Conservation (phyloP, 352 stramenopile genomes). For the Thalassiosira allenii region DNA sequence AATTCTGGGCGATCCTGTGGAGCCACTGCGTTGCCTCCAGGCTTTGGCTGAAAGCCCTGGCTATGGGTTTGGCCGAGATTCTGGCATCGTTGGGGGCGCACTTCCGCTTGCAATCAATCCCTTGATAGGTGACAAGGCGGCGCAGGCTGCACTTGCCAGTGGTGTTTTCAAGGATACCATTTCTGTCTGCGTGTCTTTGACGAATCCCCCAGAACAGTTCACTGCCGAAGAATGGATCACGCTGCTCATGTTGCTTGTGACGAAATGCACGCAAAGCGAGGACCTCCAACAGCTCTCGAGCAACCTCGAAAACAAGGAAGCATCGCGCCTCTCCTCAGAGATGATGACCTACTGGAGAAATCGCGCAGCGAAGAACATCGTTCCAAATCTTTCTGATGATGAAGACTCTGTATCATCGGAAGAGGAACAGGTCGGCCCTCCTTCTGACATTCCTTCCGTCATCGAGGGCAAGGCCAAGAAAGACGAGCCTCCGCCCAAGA, state of each 20-base stretch:
- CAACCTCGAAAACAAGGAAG: slow-evolving; percentile 78
- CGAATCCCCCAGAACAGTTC: slow-evolving; percentile 74
- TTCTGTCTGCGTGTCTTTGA: slow-evolving; percentile 66
- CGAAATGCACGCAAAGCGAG: slow-evolving; percentile 84
- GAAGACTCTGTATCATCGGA: slow-evolving; percentile 37
- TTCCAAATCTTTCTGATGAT: slow-evolving; percentile 62
- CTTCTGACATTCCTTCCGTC: slow-evolving; percentile 42
- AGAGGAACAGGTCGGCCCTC: slow-evolving; percentile 28
- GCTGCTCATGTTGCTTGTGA: slow-evolving; percentile 77
- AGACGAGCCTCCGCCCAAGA: slow-evolving; percentile 22
- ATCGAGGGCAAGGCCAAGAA: slow-evolving; percentile 33
- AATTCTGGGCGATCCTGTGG: slow-evolving; percentile 67
- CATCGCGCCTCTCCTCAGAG: slow-evolving; percentile 40
- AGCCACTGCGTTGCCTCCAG: slow-evolving; percentile 71
- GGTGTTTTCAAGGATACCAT: slow-evolving; percentile 83
- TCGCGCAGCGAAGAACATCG: slow-evolving; percentile 62
- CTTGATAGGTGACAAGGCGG: slow-evolving; percentile 79
- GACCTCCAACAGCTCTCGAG: slow-evolving; percentile 75
- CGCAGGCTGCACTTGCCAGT: slow-evolving; percentile 76
- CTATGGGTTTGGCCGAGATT: slow-evolving; percentile 78
- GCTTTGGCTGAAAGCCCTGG: slow-evolving; percentile 83
- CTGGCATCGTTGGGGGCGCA: slow-evolving; percentile 60
- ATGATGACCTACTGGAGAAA: slow-evolving; percentile 55
- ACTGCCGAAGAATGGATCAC: slow-evolving; percentile 78
- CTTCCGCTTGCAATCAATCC: slow-evolving; percentile 82